Percentiles rank a stretch among this genome's conserved stretches.
phyloP scores from a whole-genome alignment of 352 stramenopile genomes.

The Globisporangium uncinulatum region DNA sequence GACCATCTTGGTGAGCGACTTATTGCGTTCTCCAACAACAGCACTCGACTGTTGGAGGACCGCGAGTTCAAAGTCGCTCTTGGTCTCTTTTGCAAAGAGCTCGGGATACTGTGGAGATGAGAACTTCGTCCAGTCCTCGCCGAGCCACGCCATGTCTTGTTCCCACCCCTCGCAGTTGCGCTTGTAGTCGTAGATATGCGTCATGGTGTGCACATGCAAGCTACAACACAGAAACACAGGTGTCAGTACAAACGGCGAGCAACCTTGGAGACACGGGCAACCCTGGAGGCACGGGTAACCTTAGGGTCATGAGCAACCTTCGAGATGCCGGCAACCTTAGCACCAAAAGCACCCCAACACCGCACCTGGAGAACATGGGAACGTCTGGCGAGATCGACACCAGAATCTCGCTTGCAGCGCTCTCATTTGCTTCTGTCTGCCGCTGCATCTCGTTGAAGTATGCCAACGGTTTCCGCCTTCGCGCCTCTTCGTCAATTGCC shows the following conservation, averaged over 20 bases:
- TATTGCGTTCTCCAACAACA: background rate
- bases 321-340: no score
- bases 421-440: no score
- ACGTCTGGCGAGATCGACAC: background rate
- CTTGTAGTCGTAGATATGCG: background rate
- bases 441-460: no score
- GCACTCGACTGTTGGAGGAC: background rate
- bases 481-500: background rate
- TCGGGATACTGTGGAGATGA: background rate
- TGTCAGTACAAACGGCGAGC: background rate
- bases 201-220: background rate
- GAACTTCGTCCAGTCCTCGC: background rate
- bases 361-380: background rate
- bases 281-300: no score
- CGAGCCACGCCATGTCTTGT: background rate
- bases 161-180: background rate
- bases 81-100: background rate
- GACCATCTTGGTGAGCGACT: background rate
- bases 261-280: background rate
- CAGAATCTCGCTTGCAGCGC: no score
- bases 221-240: background rate
- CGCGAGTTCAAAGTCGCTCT: background rate
- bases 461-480: background rate
- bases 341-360: no score
- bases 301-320: no score